Evolutionary conservation across 2,329 filamentous ascomycete species (phyloP), one percentile per base, ranked within the genome.

Genomic region (Elsinoe arachidis): DNA sequence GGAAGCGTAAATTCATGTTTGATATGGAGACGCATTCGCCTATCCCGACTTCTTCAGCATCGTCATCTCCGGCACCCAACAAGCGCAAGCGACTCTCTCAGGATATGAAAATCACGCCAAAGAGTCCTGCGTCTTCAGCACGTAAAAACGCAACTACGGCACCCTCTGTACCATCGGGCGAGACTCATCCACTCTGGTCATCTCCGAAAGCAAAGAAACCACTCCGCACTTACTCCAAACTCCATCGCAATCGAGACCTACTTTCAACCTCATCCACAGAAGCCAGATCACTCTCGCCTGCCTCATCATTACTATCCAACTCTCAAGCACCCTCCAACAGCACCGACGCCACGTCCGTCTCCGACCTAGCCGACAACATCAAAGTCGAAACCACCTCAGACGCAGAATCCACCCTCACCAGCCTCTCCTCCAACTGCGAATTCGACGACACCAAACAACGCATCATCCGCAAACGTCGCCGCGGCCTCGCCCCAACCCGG

Each of bases 371-470:
- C 21, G 44, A 56, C 10, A 53, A 21, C 51, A 38, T 52, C 21
- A 41, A 55, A 38, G n/a, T 56, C 46, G 53, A 61, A 46, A 12
- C 52, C 21, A 26, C 39, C 12, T 19, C 55, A 33, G 47, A 52
- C 43, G 3, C 39, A 21, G 60, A 63, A 39, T 74, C 72, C 43
- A 70, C 72, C 33, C 66, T 74, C 56, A 72, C 70, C 62, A 71
- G 73, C 26, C 67, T 74, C 26, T 72, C 70, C 51, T 65, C 68
- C 49, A 69, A 63, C 59, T 63, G 65, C 58, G 71, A 71, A 58
- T 65, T 74, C 62, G 71, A 74, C 63, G 68, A 72, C 58, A 63
- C 64, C 41, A 60, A 65, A 23, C 68, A 69, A 54, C 60, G 67
- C 58, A 66, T 74, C 33, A 65, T 73, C 44, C 68, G 67, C 55